Evolutionary conservation across 257 asterid genomes (phyloP).

Genomic region (Solanum tarijense): DNA sequence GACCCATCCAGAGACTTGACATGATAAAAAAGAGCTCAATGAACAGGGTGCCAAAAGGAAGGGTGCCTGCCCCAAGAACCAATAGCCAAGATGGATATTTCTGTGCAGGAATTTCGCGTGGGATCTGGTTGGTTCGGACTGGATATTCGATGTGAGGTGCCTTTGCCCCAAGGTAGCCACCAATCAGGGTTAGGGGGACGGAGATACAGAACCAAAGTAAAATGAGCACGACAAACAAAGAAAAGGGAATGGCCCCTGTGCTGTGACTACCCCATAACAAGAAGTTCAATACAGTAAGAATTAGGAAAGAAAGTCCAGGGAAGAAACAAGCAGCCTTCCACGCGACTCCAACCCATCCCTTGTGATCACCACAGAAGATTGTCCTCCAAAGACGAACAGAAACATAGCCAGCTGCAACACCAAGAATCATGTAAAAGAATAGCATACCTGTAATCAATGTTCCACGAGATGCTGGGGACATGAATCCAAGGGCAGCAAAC

Average conservation of each 20-base stretch:
- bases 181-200: slow-evolving; percentile 69
- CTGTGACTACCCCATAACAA: slow-evolving; percentile 82
- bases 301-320: slow-evolving; percentile 66
- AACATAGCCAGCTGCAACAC: slow-evolving; percentile 77
- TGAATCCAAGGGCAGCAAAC: slow-evolving; percentile 86
- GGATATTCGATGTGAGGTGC: slow-evolving; percentile 80
- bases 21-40: slow-evolving; percentile 88
- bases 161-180: slow-evolving; percentile 72
- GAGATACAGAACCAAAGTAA: slow-evolving; percentile 85
- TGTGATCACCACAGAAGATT: slow-evolving; percentile 48
- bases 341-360: slow-evolving; percentile 75
- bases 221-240: slow-evolving; percentile 51
- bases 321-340: slow-evolving; percentile 84
- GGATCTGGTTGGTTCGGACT: slow-evolving; percentile 74
- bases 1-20: slow-evolving; percentile 93
- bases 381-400: slow-evolving; percentile 87
- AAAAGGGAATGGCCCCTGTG: slow-evolving; percentile 86
- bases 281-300: slow-evolving; percentile 58
- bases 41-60: slow-evolving; percentile 92
- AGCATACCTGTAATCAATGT: slow-evolving; percentile 77
- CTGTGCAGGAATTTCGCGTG: slow-evolving; percentile 81
- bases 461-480: slow-evolving; percentile 97
- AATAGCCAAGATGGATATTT: slow-evolving; percentile 84
- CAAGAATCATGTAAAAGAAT: slow-evolving; percentile 78
- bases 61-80: slow-evolving; percentile 87